phyloP scores from a whole-genome alignment of 2,329 filamentous ascomycete species.

The Stemphylium vesicarium region DNA sequence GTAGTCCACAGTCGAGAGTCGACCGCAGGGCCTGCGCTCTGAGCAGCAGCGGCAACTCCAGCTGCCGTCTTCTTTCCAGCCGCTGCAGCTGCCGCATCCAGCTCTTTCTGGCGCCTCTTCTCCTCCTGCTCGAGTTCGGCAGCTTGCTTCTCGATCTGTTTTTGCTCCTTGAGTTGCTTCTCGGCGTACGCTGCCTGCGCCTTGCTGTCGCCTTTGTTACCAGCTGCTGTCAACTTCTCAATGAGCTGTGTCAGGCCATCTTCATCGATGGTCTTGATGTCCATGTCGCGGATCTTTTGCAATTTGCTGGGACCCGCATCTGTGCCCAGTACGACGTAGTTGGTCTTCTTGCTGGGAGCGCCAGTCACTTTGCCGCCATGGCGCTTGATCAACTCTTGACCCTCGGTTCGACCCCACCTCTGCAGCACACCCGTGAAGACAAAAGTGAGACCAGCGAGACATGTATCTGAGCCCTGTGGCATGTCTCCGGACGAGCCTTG shows the following conservation, averaged over 20 bases:
- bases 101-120: constrained; percentile 70
- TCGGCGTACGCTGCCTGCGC: constrained; percentile 84
- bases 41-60: constrained; percentile 29
- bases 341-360: constrained; percentile 90
- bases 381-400: constrained; percentile 82
- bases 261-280: constrained; percentile 92
- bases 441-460: constrained; percentile 85
- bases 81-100: constrained; percentile 47
- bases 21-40: constrained; percentile 28
- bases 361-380: constrained; percentile 91
- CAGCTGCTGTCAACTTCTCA: constrained; percentile 77
- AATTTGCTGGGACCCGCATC: constrained; percentile 96
- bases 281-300: constrained; percentile 77
- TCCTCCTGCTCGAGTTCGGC: constrained; percentile 87
- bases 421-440: constrained; percentile 93
- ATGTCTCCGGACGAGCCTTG: constrained; percentile 69
- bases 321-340: constrained; percentile 85
- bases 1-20: constrained; percentile 76
- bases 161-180: constrained; percentile 84
- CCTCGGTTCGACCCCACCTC: constrained; percentile 82
- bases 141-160: constrained; percentile 80
- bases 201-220: constrained; percentile 74
- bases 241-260: constrained; percentile 90
- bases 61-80: constrained; percentile 48
- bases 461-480: constrained; percentile 85